Evolutionary conservation across 2,329 filamentous ascomycete genomes (phyloP), one percentile per base, ranked within the genome.

Genomic region (Fusarium udum): DNA sequence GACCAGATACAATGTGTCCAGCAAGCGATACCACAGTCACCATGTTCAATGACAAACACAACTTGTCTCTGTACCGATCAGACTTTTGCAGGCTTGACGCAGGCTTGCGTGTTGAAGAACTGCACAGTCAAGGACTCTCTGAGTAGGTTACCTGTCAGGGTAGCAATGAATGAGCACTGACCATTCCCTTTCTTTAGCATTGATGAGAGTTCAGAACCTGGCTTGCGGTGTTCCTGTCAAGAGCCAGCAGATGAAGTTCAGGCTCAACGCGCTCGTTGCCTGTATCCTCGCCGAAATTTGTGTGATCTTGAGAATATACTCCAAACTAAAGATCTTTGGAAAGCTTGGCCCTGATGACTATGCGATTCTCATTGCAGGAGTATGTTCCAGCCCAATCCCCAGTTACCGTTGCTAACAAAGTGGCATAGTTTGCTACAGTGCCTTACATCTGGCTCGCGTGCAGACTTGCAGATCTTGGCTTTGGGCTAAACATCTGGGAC

Each of bases 31-130:
- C 71, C 71, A 18, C 15, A 51, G 12, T 73, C 71, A 7, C 62
- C 71, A 15, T 73, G 71, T 24, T 51, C 57, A 10, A 22, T 74
- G 62, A 68, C 62, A 32, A 73, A 73, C 31, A 61, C 62, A 5
- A 71, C 71, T 60, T 73, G 71, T 28, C 42, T 73, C 10, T 73
- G 71, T n/a, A 74, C 71, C 10, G 67, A 73, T 12, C 62, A 61
- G 15, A 71, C 62, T 8, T 73, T 73, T 40, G 67, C 71, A 7
- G 59, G 55, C 3, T 22, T 73, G 31, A 61, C 67, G 4, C 71
- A 73, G 28, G 58, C 58, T 36, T 73, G 71, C n/a, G 71, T 73
- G 7, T 7, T 57, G 26, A 34, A 59, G 42, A 62, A 55, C 20
- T 73, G 71, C 24, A 73, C 62, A 3, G n/a, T 74, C 22, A 74